A percentile compares a stretch with the other conserved stretches of the same genome.
Conservation (phyloP, 495 filamentous ascomycete genomes). For the Aspergillus leporis region DNA sequence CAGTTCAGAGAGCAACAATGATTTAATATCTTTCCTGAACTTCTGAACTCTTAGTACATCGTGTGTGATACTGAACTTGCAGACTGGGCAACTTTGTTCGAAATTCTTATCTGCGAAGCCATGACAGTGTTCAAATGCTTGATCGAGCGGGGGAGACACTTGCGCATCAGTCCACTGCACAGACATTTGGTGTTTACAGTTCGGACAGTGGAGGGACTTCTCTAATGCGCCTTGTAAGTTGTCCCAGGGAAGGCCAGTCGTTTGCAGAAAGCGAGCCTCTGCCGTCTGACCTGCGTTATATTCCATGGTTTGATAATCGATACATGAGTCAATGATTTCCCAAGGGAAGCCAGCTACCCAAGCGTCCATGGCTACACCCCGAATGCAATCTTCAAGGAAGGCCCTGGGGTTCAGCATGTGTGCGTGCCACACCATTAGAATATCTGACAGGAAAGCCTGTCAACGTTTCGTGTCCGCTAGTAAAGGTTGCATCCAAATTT, state of each 20-base stretch:
- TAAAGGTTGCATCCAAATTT: not conserved
- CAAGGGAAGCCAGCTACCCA: conserved; percentile 75
- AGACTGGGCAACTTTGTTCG: conserved; percentile 39
- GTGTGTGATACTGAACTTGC: conserved; percentile 51
- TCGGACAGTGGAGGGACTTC: conserved; percentile 58
- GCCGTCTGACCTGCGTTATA: conserved; percentile 56
- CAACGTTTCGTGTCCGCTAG: not conserved
- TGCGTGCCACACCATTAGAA: conserved; percentile 89
- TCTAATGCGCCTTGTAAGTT: conserved; percentile 50
- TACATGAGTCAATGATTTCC: conserved; percentile 61
- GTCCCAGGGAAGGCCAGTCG: conserved; percentile 60
- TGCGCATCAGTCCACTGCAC: conserved; percentile 64
- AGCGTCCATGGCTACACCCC: conserved; percentile 56
- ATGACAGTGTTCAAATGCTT: conserved; percentile 23
- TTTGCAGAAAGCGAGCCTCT: conserved; percentile 45
- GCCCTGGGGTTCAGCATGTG: conserved; percentile 80
- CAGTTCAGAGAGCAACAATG: conserved; percentile 36
- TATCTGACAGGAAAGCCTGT: conserved; percentile 49
- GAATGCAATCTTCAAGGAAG: conserved; percentile 77
- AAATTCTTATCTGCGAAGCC: conserved; percentile 72
- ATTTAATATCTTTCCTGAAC: conserved; percentile 54
- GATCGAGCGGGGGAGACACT: conserved; percentile 23
- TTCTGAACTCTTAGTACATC: conserved; percentile 52
- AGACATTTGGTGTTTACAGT: conserved; percentile 42
- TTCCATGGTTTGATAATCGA: conserved; percentile 61